Evolutionary conservation across 2,329 filamentous ascomycete species (phyloP).

Genomic region (Dothideomycetidae sp.): DNA sequence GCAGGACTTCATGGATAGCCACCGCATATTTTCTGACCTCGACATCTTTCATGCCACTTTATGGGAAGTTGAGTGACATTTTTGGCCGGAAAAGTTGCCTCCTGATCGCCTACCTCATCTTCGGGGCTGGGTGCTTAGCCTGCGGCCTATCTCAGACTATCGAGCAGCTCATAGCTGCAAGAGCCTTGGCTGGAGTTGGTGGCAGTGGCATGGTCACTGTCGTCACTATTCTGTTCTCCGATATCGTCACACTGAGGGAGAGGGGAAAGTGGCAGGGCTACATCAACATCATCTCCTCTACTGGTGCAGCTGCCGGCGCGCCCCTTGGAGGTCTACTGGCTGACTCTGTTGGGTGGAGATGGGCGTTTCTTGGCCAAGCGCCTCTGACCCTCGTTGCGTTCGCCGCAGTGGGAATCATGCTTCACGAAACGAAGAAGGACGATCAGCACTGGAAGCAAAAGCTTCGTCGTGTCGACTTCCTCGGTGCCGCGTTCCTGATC

Average conservation of each 20-base stretch:
- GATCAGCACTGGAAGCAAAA: slow-evolving; percentile 51
- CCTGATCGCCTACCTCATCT: slow-evolving; percentile 49
- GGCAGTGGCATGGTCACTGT: slow-evolving; percentile 60
- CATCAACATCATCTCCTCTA: slow-evolving; percentile 57
- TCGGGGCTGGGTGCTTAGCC: slow-evolving; percentile 48
- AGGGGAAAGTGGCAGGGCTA: slow-evolving; percentile 61
- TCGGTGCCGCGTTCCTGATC: slow-evolving; percentile 54
- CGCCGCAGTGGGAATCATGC: slow-evolving; percentile 44
- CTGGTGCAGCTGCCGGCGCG: slow-evolving; percentile 53
- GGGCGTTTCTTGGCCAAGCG: slow-evolving; percentile 58
- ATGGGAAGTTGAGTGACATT: slow-evolving; percentile 56
- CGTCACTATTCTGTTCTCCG: slow-evolving; percentile 54
- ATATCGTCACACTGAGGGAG: slow-evolving; percentile 55
- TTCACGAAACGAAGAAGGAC: slow-evolving; percentile 46
- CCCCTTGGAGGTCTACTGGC: slow-evolving; percentile 58
- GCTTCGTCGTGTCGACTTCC: slow-evolving; percentile 55
- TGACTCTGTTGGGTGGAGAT: slow-evolving; percentile 62
- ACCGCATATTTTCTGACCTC: slow-evolving; percentile 58
- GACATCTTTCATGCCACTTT: slow-evolving; percentile 61
- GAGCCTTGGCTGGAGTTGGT: slow-evolving; percentile 50
- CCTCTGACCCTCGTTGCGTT: slow-evolving; percentile 55
- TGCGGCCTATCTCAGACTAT: slow-evolving; percentile 52
- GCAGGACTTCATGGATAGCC: slow-evolving; percentile 63
- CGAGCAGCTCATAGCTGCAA: slow-evolving; percentile 49
- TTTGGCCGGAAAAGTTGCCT: slow-evolving; percentile 55